phyloP scores from a whole-genome alignment of 1,284 basidiomycete genomes.

The Rhodotorula sp. region DNA sequence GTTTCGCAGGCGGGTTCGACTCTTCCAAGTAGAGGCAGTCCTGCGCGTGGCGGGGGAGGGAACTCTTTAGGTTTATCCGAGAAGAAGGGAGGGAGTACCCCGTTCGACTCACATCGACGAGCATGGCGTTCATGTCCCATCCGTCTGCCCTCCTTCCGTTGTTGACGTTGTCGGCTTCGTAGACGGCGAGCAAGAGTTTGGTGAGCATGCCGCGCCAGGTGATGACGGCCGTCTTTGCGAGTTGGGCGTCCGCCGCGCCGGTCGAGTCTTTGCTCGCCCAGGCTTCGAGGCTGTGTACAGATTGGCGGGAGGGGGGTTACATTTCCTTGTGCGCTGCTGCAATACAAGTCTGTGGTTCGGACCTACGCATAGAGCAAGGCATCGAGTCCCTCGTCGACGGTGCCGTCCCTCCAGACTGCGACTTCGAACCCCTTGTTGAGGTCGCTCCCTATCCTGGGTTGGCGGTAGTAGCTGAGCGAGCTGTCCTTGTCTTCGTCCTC shows the following conservation, averaged over 20 bases:
- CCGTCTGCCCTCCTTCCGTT: slow-evolving; percentile 68
- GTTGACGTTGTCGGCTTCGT: slow-evolving; percentile 52
- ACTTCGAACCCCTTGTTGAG: slow-evolving; percentile 53
- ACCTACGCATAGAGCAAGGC: slow-evolving; percentile 41
- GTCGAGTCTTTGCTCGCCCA: slow-evolving; percentile 56
- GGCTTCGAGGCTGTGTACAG: slow-evolving; percentile 57
- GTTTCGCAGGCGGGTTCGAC: slow-evolving; percentile 25
- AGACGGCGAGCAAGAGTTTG: slow-evolving; percentile 55
- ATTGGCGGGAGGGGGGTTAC: not conserved
- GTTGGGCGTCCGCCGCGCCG: slow-evolving; percentile 48
- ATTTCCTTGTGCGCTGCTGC: not conserved
- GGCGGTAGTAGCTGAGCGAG: slow-evolving; percentile 65
- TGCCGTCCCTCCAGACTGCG: slow-evolving; percentile 67
- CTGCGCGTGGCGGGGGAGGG: slow-evolving; percentile 15
- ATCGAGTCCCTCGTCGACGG: slow-evolving; percentile 49
- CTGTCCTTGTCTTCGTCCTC: slow-evolving; percentile 53
- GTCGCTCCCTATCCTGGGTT: slow-evolving; percentile 58
- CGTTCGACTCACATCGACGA: slow-evolving; percentile 57
- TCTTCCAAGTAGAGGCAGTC: slow-evolving; percentile 36
- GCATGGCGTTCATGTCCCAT: slow-evolving; percentile 83
- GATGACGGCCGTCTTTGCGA: slow-evolving; percentile 56
- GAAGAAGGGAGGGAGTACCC: slow-evolving; percentile 58
- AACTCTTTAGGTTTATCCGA: too few relatives aligned
- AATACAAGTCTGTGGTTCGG: not conserved
- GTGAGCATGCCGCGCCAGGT: slow-evolving; percentile 91